Conservation (phyloP, 768 basidiomycete genomes). For the Crepidotus variabilis region DNA sequence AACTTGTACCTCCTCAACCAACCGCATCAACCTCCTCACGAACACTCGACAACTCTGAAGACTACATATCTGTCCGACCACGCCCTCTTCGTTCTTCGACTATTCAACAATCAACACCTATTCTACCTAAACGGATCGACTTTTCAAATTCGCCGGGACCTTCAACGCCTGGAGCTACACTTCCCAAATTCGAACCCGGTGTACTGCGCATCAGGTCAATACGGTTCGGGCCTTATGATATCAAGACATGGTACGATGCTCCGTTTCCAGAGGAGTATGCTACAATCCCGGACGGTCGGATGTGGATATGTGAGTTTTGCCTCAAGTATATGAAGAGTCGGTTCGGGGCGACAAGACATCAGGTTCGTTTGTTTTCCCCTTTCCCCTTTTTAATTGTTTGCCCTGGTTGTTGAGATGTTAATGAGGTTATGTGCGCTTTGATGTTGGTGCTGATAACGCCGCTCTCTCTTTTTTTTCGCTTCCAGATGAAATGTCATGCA, state of each 20-base stretch:
- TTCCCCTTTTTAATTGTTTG: neutral
- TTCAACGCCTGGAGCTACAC: slow-evolving; percentile 35
- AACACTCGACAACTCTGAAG: slow-evolving; percentile 14
- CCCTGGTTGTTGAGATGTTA: neutral
- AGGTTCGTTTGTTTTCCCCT: slow-evolving; percentile 59
- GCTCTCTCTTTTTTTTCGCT: slow-evolving; percentile 5
- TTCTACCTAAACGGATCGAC: slow-evolving; percentile 22
- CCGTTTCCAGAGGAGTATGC: slow-evolving; percentile 98
- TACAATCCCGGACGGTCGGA: slow-evolving; percentile 81
- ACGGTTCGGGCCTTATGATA: slow-evolving; percentile 87
- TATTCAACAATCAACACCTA: slow-evolving; percentile 34
- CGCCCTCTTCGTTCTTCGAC: slow-evolving; percentile 61
- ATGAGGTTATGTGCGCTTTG: slow-evolving; percentile 1
- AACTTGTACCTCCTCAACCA: slow-evolving; percentile 41
- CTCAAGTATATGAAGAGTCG: slow-evolving; percentile 96
- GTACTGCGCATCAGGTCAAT: slow-evolving; percentile 79
- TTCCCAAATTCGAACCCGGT: slow-evolving; percentile 28
- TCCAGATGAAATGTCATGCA: slow-evolving; percentile 87
- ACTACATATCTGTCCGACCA: slow-evolving; percentile 36
- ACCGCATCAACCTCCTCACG: slow-evolving; percentile 15
- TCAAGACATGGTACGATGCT: slow-evolving; percentile 98
- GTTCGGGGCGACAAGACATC: slow-evolving; percentile 82
- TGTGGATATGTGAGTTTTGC: slow-evolving; percentile 99
- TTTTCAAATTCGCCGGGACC: slow-evolving; percentile 37
- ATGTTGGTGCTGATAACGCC: neutral